phyloP scores from a whole-genome alignment of 495 filamentous ascomycete genomes.

The Bathelium albidoporum region DNA sequence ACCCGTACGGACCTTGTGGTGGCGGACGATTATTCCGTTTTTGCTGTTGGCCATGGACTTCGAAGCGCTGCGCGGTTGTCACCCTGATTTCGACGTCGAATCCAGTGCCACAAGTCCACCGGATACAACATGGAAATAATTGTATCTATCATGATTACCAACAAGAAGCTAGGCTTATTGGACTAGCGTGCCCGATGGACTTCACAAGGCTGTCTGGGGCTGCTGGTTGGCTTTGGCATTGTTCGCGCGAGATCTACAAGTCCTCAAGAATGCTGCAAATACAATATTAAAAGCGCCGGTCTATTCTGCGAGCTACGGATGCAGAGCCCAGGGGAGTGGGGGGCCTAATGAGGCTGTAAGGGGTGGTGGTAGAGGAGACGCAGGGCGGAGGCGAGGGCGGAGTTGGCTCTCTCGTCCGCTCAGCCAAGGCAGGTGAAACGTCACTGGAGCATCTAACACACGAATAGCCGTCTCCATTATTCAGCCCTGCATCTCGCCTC shows the following conservation, averaged over 20 bases:
- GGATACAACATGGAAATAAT: too few relatives aligned
- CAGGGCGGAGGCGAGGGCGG: not conserved
- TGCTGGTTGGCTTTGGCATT: not conserved
- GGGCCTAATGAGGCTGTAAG: not conserved
- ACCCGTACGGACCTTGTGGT: not conserved
- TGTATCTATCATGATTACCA: too few relatives aligned
- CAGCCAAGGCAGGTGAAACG: slow-evolving; percentile 1
- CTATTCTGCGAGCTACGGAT: too few relatives aligned
- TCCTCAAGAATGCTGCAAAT: too few relatives aligned
- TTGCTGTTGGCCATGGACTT: not conserved
- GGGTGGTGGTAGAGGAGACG: not conserved
- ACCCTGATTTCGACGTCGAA: not conserved
- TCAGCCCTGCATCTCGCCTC: not conserved
- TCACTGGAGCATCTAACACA: not conserved
- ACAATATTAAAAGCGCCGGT: too few relatives aligned
- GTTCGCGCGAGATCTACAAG: not conserved
- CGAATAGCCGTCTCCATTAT: not conserved
- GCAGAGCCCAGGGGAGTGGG: not conserved
- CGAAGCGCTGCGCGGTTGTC: not conserved
- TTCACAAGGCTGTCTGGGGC: too few relatives aligned
- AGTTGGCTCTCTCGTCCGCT: not conserved
- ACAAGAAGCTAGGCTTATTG: too few relatives aligned
- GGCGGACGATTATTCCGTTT: not conserved
- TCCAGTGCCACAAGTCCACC: too few relatives aligned
- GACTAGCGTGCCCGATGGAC: too few relatives aligned